phyloP scores from a whole-genome alignment of 2,329 filamentous ascomycete genomes.

The Fusarium gaditjirri region DNA sequence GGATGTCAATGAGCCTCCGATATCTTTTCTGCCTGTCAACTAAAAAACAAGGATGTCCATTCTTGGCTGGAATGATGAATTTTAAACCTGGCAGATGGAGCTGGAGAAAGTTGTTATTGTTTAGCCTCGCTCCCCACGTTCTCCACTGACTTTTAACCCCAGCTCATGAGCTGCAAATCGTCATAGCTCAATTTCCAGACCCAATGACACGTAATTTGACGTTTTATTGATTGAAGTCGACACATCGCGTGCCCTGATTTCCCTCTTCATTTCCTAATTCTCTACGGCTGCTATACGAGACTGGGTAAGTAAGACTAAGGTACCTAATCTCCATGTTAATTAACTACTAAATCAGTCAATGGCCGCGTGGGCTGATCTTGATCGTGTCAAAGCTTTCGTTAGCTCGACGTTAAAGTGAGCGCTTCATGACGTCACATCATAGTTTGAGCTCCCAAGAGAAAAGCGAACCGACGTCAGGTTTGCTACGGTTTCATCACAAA shows the following conservation, averaged over 20 bases:
- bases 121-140: conserved; percentile 26
- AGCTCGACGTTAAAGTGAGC: conserved; percentile 31
- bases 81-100: conserved; percentile 9
- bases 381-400: conserved; percentile 32
- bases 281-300: background rate
- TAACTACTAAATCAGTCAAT: conserved; percentile 2
- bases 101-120: background rate
- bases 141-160: conserved; percentile 28
- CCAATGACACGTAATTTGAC: conserved; percentile 34
- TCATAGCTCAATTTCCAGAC: conserved; percentile 17
- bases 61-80: conserved; percentile 39
- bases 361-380: conserved; percentile 28
- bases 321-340: background rate
- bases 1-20: conserved; percentile 26
- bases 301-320: background rate
- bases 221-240: conserved; percentile 4
- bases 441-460: conserved; percentile 3
- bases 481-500: conserved; percentile 1
- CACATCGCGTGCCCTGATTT: conserved; percentile 27
- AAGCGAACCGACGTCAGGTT: conserved; percentile 28
- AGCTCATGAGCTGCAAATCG: conserved; percentile 21
- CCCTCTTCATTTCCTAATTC: background rate
- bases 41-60: conserved; percentile 27
- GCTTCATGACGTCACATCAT: conserved; percentile 42
- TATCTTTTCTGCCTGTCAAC: conserved; percentile 2